phyloP scores from a whole-genome alignment of 306 rosid species.

The Prunus padus region DNA sequence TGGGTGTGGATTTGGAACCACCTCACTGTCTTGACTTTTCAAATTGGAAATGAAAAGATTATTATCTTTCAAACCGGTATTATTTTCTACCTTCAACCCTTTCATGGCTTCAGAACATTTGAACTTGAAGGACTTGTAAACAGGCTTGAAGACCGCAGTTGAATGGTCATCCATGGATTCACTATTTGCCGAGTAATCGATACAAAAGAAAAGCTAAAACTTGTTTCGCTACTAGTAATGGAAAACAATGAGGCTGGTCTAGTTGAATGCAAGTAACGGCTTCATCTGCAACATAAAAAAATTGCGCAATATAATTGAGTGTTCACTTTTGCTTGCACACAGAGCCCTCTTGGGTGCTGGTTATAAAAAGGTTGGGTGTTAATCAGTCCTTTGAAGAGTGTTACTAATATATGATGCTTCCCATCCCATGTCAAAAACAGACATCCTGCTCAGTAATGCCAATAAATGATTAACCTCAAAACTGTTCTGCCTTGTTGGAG shows the following conservation, averaged over 20 bases:
- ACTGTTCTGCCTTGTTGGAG: background rate
- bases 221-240: background rate
- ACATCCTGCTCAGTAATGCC: background rate
- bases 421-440: background rate
- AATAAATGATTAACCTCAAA: background rate
- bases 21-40: background rate
- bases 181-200: slow-evolving; percentile 10
- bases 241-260: background rate
- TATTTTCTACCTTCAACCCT: slow-evolving; percentile 3
- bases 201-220: background rate
- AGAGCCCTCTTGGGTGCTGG: too few species aligned
- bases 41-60: background rate
- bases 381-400: background rate
- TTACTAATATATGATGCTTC: background rate
- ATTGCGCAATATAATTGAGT: too few species aligned
- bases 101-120: slow-evolving; percentile 24
- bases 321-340: too few species aligned
- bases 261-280: background rate
- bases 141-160: slow-evolving; percentile 22
- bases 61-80: background rate
- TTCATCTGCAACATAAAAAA: too few species aligned
- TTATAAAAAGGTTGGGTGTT: too few species aligned
- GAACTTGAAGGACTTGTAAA: slow-evolving; percentile 33
- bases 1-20: background rate
- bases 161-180: slow-evolving; percentile 28